Conservation (phyloP, 768 basidiomycete genomes). For the Trichaptum fuscoviolaceum region DNA sequence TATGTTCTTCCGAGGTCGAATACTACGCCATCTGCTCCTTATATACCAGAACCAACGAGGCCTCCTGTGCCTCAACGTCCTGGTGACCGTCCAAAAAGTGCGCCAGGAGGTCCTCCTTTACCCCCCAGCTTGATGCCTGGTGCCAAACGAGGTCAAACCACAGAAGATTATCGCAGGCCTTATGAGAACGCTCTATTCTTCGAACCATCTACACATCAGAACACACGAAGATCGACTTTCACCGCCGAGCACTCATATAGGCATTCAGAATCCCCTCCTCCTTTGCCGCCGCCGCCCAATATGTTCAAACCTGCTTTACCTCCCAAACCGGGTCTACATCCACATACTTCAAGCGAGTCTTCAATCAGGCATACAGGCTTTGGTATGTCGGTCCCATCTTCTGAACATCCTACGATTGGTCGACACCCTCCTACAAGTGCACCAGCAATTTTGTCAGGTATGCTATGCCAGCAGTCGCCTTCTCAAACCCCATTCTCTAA, state of each 20-base stretch:
- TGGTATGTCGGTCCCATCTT: background rate
- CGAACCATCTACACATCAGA: background rate
- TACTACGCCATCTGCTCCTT: background rate
- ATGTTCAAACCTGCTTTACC: background rate
- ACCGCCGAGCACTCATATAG: background rate
- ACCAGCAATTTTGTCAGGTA: background rate
- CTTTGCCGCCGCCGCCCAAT: background rate
- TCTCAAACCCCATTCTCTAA: background rate
- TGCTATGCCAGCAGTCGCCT: background rate
- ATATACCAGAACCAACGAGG: background rate
- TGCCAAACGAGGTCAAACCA: background rate
- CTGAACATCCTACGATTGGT: background rate
- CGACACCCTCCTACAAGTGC: background rate
- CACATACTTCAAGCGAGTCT: background rate
- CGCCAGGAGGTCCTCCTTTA: background rate
- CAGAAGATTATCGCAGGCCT: background rate
- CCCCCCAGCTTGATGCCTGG: conserved; percentile 5
- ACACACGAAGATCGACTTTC: background rate
- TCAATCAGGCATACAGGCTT: background rate
- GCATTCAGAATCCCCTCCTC: background rate
- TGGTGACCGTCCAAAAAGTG: background rate
- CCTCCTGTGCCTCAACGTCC: background rate
- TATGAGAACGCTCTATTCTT: background rate
- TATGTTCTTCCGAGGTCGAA: background rate
- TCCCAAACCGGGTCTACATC: background rate